Base-by-base conservation (phyloP, 805 yeast species). In the Diddensiella santjacobensis region DNA sequence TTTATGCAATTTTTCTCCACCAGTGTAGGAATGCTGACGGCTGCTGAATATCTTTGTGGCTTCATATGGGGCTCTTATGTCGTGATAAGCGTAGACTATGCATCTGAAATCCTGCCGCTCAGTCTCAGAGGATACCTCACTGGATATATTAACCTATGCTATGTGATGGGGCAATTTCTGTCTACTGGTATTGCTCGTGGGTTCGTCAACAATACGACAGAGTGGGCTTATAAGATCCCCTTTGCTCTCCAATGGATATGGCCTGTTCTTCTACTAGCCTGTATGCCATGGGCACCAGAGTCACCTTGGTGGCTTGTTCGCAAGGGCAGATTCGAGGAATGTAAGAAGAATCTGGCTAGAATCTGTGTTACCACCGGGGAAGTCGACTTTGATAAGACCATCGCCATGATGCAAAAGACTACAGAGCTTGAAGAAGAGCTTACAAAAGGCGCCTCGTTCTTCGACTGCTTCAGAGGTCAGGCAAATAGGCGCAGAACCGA, bases 191-290 rank as follows among this genome's bases (percentile, higher is more conserved):
- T 79, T 17, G 62, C 71, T 54, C 69, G 66, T 54, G 76, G 67
- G 44, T 64, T 40, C 53, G 43, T 48, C 18, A 49, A 45, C 54
- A 6, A 44, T 4, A 48, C 47, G 1, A 48, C 61, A 23, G 58
- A 68, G 17, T 54, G 69, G 66, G 72, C 79, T 4, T 80, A 75
- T 59, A 66, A 71, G 45, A 66, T 77, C 35, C 82, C 83, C 8
- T 77, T 74, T 58, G 82, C 78, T 3, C 49, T 78, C 10, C 84
- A 79, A 62, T 79, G 83, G 83, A 62, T 69, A 3, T 79, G 81
- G 81, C 76, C 79, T 6, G 58, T 71, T n/a, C 78, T 79, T 33
- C 57, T 79, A 19, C 54, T 69, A 22, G 59, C 75, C 2, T 36
- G 15, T 3, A 37, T 51, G 3, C 19, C 22, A 73, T 74, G 79